Evolutionary conservation across 1,139 yeast genomes (phyloP).

Genomic region (Hyphopichia wangnamkhiaoensis): DNA sequence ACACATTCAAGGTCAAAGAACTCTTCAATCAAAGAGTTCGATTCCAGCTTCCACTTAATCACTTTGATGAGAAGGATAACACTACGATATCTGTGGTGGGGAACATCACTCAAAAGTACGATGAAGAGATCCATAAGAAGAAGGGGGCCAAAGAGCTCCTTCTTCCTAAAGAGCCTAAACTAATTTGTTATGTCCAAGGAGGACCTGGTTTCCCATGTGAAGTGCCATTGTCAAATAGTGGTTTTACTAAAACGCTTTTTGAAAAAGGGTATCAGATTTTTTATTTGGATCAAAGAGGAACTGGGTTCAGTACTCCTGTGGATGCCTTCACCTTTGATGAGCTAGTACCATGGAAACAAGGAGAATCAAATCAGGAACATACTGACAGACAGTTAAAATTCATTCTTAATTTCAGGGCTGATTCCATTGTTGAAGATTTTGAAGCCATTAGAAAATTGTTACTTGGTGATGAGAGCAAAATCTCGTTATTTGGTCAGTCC

Average conservation of each 20-base stretch:
- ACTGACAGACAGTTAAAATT: conserved; percentile 33
- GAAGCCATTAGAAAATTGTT: conserved; percentile 44
- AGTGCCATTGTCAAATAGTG: conserved; percentile 35
- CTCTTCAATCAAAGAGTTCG: conserved; percentile 27
- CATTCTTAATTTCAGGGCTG: conserved; percentile 50
- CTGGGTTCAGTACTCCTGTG: conserved; percentile 52
- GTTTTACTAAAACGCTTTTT: conserved; percentile 38
- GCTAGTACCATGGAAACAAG: conserved; percentile 17
- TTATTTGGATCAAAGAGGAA: conserved; percentile 59
- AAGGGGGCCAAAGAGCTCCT: conserved; percentile 8
- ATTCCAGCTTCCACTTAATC: conserved; percentile 30
- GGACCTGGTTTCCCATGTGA: conserved; percentile 59
- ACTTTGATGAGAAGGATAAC: conserved; percentile 12
- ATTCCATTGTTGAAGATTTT: conserved; percentile 51
- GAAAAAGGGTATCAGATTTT: conserved; percentile 49
- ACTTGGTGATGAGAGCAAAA: conserved; percentile 31
- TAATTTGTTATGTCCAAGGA: conserved; percentile 53
- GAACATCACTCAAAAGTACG: conserved; percentile 36
- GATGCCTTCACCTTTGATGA: conserved; percentile 30
- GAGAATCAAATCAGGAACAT: conserved; percentile 17
- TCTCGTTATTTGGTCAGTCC: conserved; percentile 59
- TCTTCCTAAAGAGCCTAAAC: conserved; percentile 30
- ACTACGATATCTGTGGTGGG: conserved; percentile 30
- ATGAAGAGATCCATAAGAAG: conserved; percentile 16
- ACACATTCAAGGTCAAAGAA: conserved; percentile 27